Base-by-base conservation (phyloP, 208 protist species). In the Zelonia costaricensis region DNA sequence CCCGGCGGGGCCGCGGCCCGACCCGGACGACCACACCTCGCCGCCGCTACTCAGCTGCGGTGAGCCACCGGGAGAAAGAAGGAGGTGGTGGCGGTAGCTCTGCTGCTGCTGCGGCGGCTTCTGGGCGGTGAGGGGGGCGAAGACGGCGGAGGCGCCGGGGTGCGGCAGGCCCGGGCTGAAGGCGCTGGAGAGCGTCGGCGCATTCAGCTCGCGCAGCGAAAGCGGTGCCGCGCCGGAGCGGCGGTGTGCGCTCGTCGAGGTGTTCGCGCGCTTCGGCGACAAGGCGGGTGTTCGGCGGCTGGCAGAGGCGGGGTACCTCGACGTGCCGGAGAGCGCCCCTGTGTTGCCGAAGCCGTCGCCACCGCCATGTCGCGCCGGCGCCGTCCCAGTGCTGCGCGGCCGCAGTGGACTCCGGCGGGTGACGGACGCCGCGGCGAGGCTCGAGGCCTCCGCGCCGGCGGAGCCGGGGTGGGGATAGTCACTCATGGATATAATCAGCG, bases 221-320 rank as follows among this genome's bases (percentile, higher is more conserved):
- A 59, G 43, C 16, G 44, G 62, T 7, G 33, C 13, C 27, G 52
- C 52, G n/a, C 10, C 15, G 25, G 62, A 44, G 27, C 40, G 0
- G 4, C 31, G 62, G 0, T 3, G 43, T 8, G 31, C 20, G n/a
- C 36, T 54, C 23, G 30, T 39, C 27, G 8, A 15, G n/a, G 4
- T 39, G 35, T n/a, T 52, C 18, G 15, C 1, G 13, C 38, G 46
- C n/a, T 28, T 47, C 4, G 55, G 46, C 9, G 47, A 58, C 55
- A 52, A 45, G 4, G 13, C 27, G 0, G 53, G 52, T 1, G 18
- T 46, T 10, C 31, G 18, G 16, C 46, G 18, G 31, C 54, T 54
- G 4, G 33, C 45, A 13, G 46, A 62, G 16, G 40, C 46, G 33
- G 45, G 42, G 54, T 69, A 62, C n/a, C n/a, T n/a, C n/a, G n/a